phyloP scores from a whole-genome alignment of 495 filamentous ascomycete genomes.

The Penicillium roqueforti region DNA sequence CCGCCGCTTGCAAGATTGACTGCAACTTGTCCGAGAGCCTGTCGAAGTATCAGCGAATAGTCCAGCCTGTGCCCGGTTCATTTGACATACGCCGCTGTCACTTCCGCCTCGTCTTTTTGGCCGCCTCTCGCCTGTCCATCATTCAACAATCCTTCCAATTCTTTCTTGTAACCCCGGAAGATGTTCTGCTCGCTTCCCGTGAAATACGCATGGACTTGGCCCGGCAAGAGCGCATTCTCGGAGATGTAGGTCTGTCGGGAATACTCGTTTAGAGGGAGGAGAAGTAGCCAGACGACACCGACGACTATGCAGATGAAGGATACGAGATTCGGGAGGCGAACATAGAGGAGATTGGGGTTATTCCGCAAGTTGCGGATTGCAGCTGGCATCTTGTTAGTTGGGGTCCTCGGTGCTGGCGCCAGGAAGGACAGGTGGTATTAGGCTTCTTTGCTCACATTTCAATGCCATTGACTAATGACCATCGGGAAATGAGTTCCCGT shows the following conservation, averaged over 20 bases:
- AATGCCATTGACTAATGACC: slow-evolving; percentile 34
- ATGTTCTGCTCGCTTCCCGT: slow-evolving; percentile 92
- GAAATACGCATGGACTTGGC: slow-evolving; percentile 97
- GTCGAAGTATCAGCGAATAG: slow-evolving; percentile 8
- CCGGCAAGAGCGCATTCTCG: slow-evolving; percentile 92
- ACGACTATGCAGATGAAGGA: slow-evolving; percentile 84
- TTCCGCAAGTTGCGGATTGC: slow-evolving; percentile 44
- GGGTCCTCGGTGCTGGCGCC: slow-evolving; percentile 13
- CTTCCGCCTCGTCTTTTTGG: slow-evolving; percentile 22
- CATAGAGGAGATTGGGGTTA: slow-evolving; percentile 40
- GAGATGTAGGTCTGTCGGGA: slow-evolving; percentile 93
- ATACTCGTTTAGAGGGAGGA: slow-evolving; percentile 90
- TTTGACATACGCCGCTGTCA: slow-evolving; percentile 44
- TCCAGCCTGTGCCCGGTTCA: neutral
- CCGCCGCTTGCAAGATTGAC: slow-evolving; percentile 67
- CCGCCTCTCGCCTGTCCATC: slow-evolving; percentile 15
- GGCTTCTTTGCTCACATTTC: slow-evolving; percentile 35
- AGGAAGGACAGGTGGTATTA: slow-evolving; percentile 17
- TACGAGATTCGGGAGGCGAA: slow-evolving; percentile 45
- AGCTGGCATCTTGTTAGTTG: slow-evolving; percentile 26
- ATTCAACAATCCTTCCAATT: slow-evolving; percentile 54
- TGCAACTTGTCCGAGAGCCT: slow-evolving; percentile 67
- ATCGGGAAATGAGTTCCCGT: slow-evolving; percentile 22
- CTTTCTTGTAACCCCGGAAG: slow-evolving; percentile 86
- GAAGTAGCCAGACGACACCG: slow-evolving; percentile 85